phyloP scores from a whole-genome alignment of 2,329 filamentous ascomycete genomes.

The Cercospora sojina region DNA sequence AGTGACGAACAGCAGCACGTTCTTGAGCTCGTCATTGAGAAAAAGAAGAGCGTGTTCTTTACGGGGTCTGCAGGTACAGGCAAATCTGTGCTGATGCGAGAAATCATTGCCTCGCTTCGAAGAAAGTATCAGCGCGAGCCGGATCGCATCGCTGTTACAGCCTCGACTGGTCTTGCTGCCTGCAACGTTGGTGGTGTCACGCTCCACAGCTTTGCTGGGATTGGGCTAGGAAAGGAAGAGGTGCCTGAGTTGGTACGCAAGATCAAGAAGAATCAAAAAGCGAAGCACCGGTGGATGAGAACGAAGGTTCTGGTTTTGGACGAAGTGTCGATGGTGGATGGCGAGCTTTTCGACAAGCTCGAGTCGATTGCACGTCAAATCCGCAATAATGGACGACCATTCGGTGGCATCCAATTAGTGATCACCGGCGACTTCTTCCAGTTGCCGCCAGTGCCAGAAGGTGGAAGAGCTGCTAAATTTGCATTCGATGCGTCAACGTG shows the following conservation, averaged over 20 bases:
- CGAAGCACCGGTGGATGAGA: slow-evolving; percentile 81
- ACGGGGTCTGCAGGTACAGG: slow-evolving; percentile 92
- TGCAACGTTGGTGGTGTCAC: slow-evolving; percentile 97
- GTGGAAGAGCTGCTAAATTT: slow-evolving; percentile 73
- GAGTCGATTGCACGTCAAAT: slow-evolving; percentile 81
- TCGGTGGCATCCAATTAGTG: slow-evolving; percentile 92
- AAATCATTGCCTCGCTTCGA: slow-evolving; percentile 80
- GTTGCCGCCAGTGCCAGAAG: slow-evolving; percentile 86
- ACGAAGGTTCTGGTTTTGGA: slow-evolving; percentile 89
- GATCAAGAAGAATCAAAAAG: slow-evolving; percentile 83
- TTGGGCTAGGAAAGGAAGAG: slow-evolving; percentile 89
- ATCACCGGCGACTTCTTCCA: slow-evolving; percentile 99
- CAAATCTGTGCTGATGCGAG: slow-evolving; percentile 91
- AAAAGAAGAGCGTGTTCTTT: slow-evolving; percentile 90
- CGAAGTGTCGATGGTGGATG: slow-evolving; percentile 98
- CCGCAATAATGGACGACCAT: slow-evolving; percentile 86
- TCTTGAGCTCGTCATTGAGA: slow-evolving; percentile 74
- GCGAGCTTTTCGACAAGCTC: slow-evolving; percentile 93
- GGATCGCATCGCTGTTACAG: slow-evolving; percentile 87
- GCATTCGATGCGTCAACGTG: slow-evolving; percentile 91
- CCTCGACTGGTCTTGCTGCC: slow-evolving; percentile 90
- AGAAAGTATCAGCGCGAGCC: slow-evolving; percentile 73
- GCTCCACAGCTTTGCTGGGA: slow-evolving; percentile 91
- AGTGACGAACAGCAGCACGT: slow-evolving; percentile 86
- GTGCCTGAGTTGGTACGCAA: slow-evolving; percentile 80